Base-by-base conservation (phyloP, 202 grass and related monocot genomes). In the Zizania palustris region DNA sequence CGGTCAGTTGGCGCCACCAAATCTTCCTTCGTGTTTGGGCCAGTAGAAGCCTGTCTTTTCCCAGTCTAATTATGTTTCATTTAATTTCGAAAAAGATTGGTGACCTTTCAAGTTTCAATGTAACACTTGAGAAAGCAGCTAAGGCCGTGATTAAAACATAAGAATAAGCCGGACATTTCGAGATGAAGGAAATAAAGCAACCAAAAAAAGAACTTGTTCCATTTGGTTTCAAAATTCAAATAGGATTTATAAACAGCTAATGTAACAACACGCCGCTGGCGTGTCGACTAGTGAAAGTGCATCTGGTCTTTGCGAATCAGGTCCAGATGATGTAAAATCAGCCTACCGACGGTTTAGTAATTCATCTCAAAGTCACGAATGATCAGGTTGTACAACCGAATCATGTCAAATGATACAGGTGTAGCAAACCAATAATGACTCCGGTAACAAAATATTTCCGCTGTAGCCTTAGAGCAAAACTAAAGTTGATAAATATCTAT, bases 401-500 rank as follows among this genome's bases (percentile, higher is more conserved):
- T 10, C 5, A 2, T 54, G 15, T 10, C 28, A 6, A 69, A 51
- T 70, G 8, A 70, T 37, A 22, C 3, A 16, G 12, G 33, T 6
- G 43, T 9, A 12, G 20, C 49, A 49, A 12, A 49, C n/a, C 57
- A 63, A 37, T 40, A 61, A 61, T 5, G 3, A 14, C 18, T 36
- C n/a, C 18, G n/a, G n/a, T 50, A 71, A 53, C 14, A 51, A 69
- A 69, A 11, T 4, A 61, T 60, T 11, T 18, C 11, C 16, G 45
- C 61, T 19, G 6, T 34, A 59, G 56, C 9, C 56, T 59, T 38
- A 3, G 4, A 11, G 36, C 37, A 65, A 65, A 65, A 74, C 11
- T n/a, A 50, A 22, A 61, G 53, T 49, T 37, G 22, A 45, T 3
- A n/a, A 54, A 51, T n/a, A 55, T 73, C 75, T 84, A 90, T 36